These are phyloP conservation scores for Terana coerulea DNA, from an alignment of 768 basidiomycete species.

Conservation along the genomic window DNA sequence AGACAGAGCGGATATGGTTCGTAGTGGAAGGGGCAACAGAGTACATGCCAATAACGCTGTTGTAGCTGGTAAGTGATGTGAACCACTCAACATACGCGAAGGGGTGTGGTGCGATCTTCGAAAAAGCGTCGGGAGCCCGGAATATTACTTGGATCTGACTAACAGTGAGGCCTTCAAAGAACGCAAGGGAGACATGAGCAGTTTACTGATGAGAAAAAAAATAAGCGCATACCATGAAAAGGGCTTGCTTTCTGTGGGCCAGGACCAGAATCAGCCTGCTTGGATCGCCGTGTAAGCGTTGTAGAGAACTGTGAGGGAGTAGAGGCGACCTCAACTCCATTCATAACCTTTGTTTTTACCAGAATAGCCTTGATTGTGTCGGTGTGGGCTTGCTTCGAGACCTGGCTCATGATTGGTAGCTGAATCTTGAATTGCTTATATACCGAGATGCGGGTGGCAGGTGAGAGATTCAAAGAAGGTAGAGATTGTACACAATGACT, in stretches of 20 bases:
- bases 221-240: too few relatives aligned
- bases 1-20: conserved; percentile 14
- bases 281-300: too few relatives aligned
- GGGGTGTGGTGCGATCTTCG: neutral
- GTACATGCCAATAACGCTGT: conserved; percentile 17
- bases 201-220: too few relatives aligned
- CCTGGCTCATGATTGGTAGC: conserved; percentile 9
- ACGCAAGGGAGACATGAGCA: too few relatives aligned
- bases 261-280: too few relatives aligned
- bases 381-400: neutral
- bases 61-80: conserved; percentile 15
- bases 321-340: neutral
- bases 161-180: conserved; percentile 5
- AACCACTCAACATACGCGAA: conserved; percentile 29
- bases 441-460: neutral
- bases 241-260: too few relatives aligned
- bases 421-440: conserved; percentile 10
- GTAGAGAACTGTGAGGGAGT: conserved; percentile 3
- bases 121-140: neutral
- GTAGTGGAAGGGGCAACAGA: conserved; percentile 18
- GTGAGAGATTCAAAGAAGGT: neutral
- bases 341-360: neutral
- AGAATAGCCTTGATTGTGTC: conserved; percentile 3
- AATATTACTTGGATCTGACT: conserved; percentile 4
- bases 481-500: neutral